These are phyloP conservation scores for Senna siamea DNA, from an alignment of 306 rosid species.

Conservation along the genomic window DNA sequence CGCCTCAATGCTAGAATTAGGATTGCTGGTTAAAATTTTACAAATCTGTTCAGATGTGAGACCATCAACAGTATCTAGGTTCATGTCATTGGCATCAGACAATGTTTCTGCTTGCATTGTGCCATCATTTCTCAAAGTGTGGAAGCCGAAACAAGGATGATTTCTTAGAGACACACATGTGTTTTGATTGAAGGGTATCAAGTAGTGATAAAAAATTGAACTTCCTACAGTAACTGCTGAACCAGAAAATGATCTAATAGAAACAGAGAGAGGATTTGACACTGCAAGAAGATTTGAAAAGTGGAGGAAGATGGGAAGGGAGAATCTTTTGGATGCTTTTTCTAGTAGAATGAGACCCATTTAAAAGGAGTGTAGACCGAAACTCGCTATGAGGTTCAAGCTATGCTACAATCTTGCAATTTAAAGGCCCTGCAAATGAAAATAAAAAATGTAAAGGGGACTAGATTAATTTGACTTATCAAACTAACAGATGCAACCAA, in stretches of 20 bases:
- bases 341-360: constrained; percentile 52
- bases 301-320: constrained; percentile 20
- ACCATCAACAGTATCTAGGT: constrained; percentile 27
- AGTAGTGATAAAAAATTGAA: constrained; percentile 13
- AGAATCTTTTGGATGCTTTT: constrained; percentile 35
- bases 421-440: background rate
- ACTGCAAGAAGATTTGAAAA: constrained; percentile 12
- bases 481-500: background rate
- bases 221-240: constrained; percentile 9
- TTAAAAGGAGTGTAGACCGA: background rate
- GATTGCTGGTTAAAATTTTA: constrained; percentile 47
- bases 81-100: constrained; percentile 19
- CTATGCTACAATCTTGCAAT: background rate
- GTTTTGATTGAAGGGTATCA: constrained; percentile 18
- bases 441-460: background rate
- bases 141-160: constrained; percentile 4
- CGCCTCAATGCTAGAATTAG: constrained; percentile 41
- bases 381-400: background rate
- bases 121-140: constrained; percentile 27
- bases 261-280: constrained; percentile 26
- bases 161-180: constrained; percentile 15
- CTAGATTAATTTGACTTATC: constrained; percentile 2
- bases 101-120: constrained; percentile 16
- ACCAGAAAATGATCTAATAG: constrained; percentile 15
- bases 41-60: constrained; percentile 51